These are phyloP conservation scores for Tephrocybe sp. DNA, from an alignment of 768 basidiomycete genomes.

Conservation along the genomic window DNA sequence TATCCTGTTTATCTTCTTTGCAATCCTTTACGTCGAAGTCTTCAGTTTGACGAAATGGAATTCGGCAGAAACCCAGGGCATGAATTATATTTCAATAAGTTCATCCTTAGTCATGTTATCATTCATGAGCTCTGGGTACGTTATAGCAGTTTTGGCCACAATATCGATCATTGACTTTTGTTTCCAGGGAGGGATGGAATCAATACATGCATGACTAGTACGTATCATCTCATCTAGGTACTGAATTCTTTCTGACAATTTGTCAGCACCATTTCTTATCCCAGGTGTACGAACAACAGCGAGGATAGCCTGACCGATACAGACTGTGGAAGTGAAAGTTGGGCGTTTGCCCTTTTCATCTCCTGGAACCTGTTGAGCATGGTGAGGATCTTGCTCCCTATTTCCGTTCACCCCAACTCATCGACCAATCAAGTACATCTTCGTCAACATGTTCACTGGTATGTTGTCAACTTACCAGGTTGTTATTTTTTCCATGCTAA, in stretches of 20 bases:
- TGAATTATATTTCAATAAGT: conserved; percentile 80
- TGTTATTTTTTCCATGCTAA: not conserved
- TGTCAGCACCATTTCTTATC: conserved; percentile 62
- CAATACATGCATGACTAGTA: conserved; percentile 97
- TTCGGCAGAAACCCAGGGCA: conserved; percentile 58
- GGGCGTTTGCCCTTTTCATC: conserved; percentile 88
- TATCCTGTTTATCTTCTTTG: conserved; percentile 87
- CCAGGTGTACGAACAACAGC: conserved; percentile 73
- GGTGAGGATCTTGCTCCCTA: conserved; percentile 43
- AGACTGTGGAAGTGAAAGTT: conserved; percentile 83
- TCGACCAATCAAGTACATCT: conserved; percentile 69
- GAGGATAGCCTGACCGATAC: conserved; percentile 47
- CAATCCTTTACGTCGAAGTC: conserved; percentile 84
- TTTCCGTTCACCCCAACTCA: conserved; percentile 1
- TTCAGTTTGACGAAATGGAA: conserved; percentile 90
- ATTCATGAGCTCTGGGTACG: conserved; percentile 91
- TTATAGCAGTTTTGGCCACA: conserved; percentile 9
- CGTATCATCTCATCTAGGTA: conserved; percentile 19
- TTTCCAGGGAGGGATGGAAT: conserved; percentile 88
- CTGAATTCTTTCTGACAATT: conserved; percentile 6
- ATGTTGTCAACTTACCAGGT: conserved; percentile 10
- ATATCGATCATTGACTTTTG: conserved; percentile 10
- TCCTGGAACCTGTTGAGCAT: conserved; percentile 95
- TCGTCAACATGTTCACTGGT: conserved; percentile 95
- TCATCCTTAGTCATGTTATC: conserved; percentile 84